A percentile compares a stretch with the other conserved stretches of the same genome.
Evolutionary conservation across 2,329 filamentous ascomycete genomes (phyloP).

Genomic region (Exserohilum turcica): DNA sequence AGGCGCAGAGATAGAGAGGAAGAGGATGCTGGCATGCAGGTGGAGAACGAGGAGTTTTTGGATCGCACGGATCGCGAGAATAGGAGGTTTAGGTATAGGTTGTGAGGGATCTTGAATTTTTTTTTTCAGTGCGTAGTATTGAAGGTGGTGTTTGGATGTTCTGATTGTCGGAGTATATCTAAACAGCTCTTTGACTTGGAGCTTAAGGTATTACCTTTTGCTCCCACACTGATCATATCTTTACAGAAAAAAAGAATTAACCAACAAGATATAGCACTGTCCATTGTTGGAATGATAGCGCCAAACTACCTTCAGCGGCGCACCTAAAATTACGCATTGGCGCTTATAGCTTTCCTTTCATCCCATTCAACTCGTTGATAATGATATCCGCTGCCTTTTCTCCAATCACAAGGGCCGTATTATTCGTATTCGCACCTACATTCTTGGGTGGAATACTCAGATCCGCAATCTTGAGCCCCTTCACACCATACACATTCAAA

Average conservation of each 20-base stretch:
- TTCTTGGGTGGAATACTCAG: conserved; percentile 50
- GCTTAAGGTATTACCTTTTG: no score
- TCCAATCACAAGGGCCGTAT: conserved; percentile 50
- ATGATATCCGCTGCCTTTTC: conserved; percentile 43
- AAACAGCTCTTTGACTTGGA: no score
- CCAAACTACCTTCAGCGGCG: background rate
- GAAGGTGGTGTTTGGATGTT: no score
- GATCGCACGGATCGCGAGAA: conserved; percentile 49
- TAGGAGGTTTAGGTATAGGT: conserved; percentile 24
- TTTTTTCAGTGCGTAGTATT: background rate
- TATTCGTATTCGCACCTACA: conserved; percentile 55
- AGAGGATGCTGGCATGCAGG: conserved; percentile 3
- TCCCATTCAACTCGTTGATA: conserved; percentile 17
- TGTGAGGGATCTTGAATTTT: conserved; percentile 2
- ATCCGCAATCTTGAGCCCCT: conserved; percentile 51
- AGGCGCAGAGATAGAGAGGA: conserved; percentile 32
- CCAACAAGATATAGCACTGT: background rate
- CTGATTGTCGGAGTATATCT: no score
- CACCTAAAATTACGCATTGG: background rate
- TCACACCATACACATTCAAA: conserved; percentile 38
- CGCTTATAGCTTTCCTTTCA: background rate
- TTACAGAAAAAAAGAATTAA: no score
- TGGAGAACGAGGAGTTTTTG: conserved; percentile 41
- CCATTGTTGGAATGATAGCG: background rate
- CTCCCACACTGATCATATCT: no score